Evolutionary conservation across 2,329 filamentous ascomycete genomes (phyloP).

Genomic region (Zasmidium angulare): DNA sequence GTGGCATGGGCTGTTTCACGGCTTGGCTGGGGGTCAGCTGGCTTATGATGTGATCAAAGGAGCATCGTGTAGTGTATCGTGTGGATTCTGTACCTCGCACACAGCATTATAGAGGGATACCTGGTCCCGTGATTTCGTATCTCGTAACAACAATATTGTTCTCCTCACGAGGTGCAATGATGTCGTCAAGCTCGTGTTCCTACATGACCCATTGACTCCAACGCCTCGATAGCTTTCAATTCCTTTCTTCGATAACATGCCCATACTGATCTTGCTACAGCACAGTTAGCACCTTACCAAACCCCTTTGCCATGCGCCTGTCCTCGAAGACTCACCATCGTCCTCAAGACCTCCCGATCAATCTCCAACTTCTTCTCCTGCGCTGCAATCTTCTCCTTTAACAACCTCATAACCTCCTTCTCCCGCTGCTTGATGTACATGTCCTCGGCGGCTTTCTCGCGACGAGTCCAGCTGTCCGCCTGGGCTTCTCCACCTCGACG

Average conservation of each 20-base stretch:
- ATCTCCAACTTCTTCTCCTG: constrained; percentile 55
- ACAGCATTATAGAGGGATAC: too few relatives aligned
- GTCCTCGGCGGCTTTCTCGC: constrained; percentile 80
- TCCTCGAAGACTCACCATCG: too few relatives aligned
- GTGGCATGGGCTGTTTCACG: constrained; percentile 34
- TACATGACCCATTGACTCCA: not conserved
- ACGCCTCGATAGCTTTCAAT: not conserved
- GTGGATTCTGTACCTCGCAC: too few relatives aligned
- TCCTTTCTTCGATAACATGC: not conserved
- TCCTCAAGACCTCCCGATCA: constrained; percentile 13
- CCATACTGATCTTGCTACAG: constrained; percentile 9
- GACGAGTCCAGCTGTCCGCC: constrained; percentile 76
- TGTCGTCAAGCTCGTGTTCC: too few relatives aligned
- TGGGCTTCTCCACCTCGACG: constrained; percentile 33
- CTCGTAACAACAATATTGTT: too few relatives aligned
- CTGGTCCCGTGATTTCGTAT: too few relatives aligned
- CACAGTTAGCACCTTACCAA: too few relatives aligned
- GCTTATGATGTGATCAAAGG: constrained; percentile 32
- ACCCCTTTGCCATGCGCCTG: too few relatives aligned
- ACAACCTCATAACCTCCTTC: constrained; percentile 68
- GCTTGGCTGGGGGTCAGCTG: constrained; percentile 41
- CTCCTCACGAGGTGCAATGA: too few relatives aligned
- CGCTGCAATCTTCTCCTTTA: constrained; percentile 68
- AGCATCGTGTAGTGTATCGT: not conserved
- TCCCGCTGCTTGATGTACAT: constrained; percentile 80